Conservation (phyloP, 169 alveolate species). For the Plasmodium gaboni region DNA sequence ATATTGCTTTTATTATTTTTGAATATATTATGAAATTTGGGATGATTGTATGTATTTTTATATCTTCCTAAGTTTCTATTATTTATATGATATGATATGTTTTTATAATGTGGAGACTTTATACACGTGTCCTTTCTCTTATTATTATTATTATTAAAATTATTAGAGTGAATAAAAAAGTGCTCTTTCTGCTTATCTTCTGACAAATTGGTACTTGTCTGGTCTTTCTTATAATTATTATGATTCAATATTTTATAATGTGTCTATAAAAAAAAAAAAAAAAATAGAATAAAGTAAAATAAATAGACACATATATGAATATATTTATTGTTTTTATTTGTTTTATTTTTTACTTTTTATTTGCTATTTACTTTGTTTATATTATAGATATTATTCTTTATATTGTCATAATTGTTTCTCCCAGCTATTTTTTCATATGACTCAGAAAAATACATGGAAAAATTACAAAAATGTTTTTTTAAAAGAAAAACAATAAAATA, state of each 20-base stretch:
- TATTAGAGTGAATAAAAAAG: no score
- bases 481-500: slow-evolving; percentile 6
- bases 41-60: slow-evolving; percentile 4
- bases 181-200: no score
- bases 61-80: not conserved
- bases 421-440: slow-evolving; percentile 64
- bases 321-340: not conserved
- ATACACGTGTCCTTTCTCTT: no score
- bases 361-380: slow-evolving; percentile 29
- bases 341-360: not conserved
- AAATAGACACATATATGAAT: not conserved
- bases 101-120: no score
- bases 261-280: slow-evolving; percentile 22
- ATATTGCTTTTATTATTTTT: slow-evolving; percentile 24
- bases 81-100: no score
- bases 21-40: slow-evolving; percentile 39
- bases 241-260: slow-evolving; percentile 16
- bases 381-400: slow-evolving; percentile 41
- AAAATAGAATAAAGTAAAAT: not conserved
- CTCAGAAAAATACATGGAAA: slow-evolving; percentile 42
- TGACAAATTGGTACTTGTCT: not conserved
- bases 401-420: slow-evolving; percentile 34
- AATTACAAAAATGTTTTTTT: slow-evolving; percentile 8
- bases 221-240: slow-evolving; percentile 9
- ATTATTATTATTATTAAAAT: no score